These are phyloP conservation scores for Ricinus communis DNA, from an alignment of 345 rosid genomes.

Conservation along the genomic window DNA sequence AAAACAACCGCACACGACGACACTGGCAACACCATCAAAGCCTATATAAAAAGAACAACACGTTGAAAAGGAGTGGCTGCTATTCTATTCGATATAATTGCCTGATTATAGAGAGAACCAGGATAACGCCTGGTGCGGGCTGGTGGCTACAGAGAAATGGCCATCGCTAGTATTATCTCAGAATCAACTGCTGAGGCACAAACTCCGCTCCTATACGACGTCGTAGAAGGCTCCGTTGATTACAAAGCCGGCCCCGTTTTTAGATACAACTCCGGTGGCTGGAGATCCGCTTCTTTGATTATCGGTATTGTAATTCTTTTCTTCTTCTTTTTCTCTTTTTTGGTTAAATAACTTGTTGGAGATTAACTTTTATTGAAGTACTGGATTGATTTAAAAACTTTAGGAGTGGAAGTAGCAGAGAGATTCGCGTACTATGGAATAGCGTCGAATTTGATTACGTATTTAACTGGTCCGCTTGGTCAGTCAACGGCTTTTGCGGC, in stretches of 20 bases:
- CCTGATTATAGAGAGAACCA: too few species aligned
- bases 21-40: too few species aligned
- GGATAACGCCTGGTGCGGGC: neutral
- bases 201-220: constrained; percentile 17
- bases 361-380: neutral
- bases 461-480: constrained; percentile 28
- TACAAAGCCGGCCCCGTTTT: constrained; percentile 10
- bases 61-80: too few species aligned
- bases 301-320: neutral
- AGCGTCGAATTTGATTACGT: constrained; percentile 23
- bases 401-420: constrained; percentile 28
- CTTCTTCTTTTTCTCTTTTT: neutral
- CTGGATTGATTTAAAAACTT: neutral
- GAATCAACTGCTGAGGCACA: neutral
- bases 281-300: constrained; percentile 17
- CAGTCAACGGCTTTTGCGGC: constrained; percentile 34
- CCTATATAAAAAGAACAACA: too few species aligned
- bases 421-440: constrained; percentile 28
- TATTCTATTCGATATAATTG: too few species aligned
- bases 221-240: constrained; percentile 23
- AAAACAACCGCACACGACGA: too few species aligned
- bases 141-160: neutral
- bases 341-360: neutral
- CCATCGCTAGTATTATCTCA: neutral
- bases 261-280: constrained; percentile 17